A percentile compares a stretch with the other conserved stretches of the same genome.
Evolutionary conservation across 345 rosid genomes (phyloP).

Genomic region (Gossypium longicalyx): DNA sequence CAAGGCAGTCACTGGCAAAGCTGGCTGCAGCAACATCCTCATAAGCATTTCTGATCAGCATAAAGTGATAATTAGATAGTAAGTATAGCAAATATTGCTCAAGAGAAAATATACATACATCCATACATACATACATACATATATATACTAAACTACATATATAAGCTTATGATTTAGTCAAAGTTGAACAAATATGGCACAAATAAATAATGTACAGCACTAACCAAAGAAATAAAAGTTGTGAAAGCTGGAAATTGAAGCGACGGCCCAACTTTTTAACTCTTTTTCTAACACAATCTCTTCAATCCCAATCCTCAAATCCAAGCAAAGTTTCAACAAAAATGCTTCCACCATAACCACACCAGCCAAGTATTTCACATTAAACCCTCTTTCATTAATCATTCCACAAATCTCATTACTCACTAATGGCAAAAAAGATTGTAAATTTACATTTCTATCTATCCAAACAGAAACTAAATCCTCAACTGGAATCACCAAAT

Average conservation of each 20-base stretch:
- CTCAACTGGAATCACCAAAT: constrained; percentile 23
- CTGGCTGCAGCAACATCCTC: constrained; percentile 43
- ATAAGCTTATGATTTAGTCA: not conserved
- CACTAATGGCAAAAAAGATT: constrained; percentile 38
- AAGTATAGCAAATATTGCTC: constrained; percentile 1
- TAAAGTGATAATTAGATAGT: not conserved
- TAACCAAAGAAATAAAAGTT: constrained; percentile 48
- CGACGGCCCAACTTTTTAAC: constrained; percentile 43
- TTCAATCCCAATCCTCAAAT: constrained; percentile 19
- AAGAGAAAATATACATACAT: not conserved
- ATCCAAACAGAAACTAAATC: constrained; percentile 44
- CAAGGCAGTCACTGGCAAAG: constrained; percentile 36
- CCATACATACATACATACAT: not conserved
- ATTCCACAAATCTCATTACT: constrained; percentile 25
- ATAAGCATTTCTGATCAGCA: constrained; percentile 41
- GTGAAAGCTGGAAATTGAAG: constrained; percentile 40
- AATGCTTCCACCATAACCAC: constrained; percentile 42
- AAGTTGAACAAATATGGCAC: not conserved
- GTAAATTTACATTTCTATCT: constrained; percentile 22
- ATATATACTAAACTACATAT: not conserved
- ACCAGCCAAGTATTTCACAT: constrained; percentile 44
- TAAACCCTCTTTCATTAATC: constrained; percentile 24
- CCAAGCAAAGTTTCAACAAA: constrained; percentile 48
- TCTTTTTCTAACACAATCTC: constrained; percentile 37
- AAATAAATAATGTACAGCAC: constrained; percentile 10